These are phyloP conservation scores for Plasmodium malariae DNA, from an alignment of 169 alveolate species.

Conservation along the genomic window DNA sequence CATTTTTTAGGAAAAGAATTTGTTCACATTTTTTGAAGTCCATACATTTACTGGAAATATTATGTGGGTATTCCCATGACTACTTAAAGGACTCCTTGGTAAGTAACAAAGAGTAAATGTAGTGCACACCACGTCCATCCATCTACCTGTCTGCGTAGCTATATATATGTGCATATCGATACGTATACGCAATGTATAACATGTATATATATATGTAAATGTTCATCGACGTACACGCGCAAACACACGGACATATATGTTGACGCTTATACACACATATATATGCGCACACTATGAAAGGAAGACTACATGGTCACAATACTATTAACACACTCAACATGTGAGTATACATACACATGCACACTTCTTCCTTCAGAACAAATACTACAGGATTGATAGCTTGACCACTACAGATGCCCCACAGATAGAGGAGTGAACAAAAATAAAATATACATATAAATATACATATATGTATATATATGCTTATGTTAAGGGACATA, in stretches of 20 bases:
- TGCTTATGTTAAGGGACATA: not conserved
- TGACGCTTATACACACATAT: too few relatives aligned
- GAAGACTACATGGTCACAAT: too few relatives aligned
- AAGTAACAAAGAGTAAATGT: constrained; percentile 14
- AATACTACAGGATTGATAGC: constrained; percentile 67
- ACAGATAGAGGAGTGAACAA: constrained; percentile 53
- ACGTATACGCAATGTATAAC: too few relatives aligned
- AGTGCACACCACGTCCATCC: too few relatives aligned
- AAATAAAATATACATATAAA: not conserved
- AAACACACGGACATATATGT: too few relatives aligned
- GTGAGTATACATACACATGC: not conserved
- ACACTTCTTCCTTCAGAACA: constrained; percentile 20
- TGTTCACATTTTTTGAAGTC: constrained; percentile 69
- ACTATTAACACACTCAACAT: too few relatives aligned
- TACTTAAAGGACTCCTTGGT: constrained; percentile 73
- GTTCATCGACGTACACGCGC: too few relatives aligned
- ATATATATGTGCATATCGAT: too few relatives aligned
- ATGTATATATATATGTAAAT: too few relatives aligned
- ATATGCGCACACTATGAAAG: too few relatives aligned
- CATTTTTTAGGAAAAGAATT: constrained; percentile 39
- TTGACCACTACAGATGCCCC: constrained; percentile 68
- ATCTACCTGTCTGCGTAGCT: too few relatives aligned
- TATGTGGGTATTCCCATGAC: constrained; percentile 75
- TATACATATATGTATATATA: not conserved
- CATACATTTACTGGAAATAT: constrained; percentile 66